Base-by-base conservation (phyloP, 2,329 filamentous ascomycete genomes). In the Cercospora sp. region DNA sequence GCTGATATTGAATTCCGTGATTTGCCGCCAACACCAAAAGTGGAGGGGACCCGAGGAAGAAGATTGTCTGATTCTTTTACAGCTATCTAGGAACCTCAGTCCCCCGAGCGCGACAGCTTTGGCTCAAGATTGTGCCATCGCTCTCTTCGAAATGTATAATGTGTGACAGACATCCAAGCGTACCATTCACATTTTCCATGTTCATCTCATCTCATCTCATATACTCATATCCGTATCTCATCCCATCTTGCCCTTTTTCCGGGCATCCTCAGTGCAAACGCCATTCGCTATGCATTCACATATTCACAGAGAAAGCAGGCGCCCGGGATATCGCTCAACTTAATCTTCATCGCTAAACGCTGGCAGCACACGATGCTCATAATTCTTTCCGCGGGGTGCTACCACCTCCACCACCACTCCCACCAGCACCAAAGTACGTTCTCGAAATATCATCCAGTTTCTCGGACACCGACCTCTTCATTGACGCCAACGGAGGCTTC, bases 241-340 rank as follows among this genome's bases (percentile, higher is more conserved):
- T 42, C 36, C 1, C 36, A 42, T 42, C 36, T 42, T n/a, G 36
- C 36, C 36, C 36, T n/a, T 16, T 42, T 5, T 3, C 3, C 36
- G 36, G 16, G 36, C 30, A 30, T n/a, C 28, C 23, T n/a, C 26
- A 58, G 12, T 28, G 26, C 23, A 36, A 66, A 66, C 64, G 58
- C 64, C 64, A 53, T 26, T 48, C 58, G 64, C 64, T 66, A 66
- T 66, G 64, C 64, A 66, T 33, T 61, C 33, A 28, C 59, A 61
- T 42, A 61, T 30, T 30, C 53, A 20, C 26, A 58, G 53, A 58
- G 26, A 30, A 6, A 58, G 26, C 26, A 31, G 30, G n/a, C n/a
- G n/a, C n/a, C n/a, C 26, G 10, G 18, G 31, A 3, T 4, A 26
- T 9, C 53, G 53, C 53, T 58, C 26, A 13, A 3, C 20, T 23